Base-by-base conservation (phyloP, 805 yeast species). In the Metschnikowia lachancei region DNA sequence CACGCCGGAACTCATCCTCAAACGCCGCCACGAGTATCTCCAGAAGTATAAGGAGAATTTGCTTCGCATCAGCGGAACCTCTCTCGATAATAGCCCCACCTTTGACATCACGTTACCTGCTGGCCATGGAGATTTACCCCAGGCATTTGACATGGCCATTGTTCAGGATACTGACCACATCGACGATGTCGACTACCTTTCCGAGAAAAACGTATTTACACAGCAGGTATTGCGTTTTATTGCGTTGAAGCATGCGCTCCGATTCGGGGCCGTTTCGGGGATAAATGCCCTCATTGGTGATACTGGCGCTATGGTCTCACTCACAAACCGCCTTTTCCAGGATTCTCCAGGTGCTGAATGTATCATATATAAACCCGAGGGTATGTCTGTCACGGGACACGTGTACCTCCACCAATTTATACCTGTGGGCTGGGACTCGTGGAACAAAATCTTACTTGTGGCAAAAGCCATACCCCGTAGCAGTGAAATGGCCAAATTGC, bases 351-450 rank as follows among this genome's bases (percentile, higher is more conserved):
- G 37, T 8, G 39, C 46, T 13, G 52, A 42, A 5, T 36, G 22
- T 16, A 16, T 37, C 39, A 36, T 46, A 9, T 49, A 43, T 39
- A 48, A 46, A 6, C 34, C 41, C 20, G 44, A 20, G 2, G 54
- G 49, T 14, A 20, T 20, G 5, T 32, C 51, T 11, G 11, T 36
- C n/a, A 30, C 33, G 10, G 49, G 43, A 3, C 41, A 43, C 7
- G 37, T 46, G 7, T 16, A 33, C 3, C 30, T 57, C 7, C 55
- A 63, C 24, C 55, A 70, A 26, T 51, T 62, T 17, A 67, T 82
- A 2, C 83, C 84, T 0, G 46, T 49, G 6, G 81, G 77, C 0
- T 66, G 74, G 65, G 89, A 83, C 51, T 63, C 82, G 3, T 67
- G 75, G 69, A 69, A 69, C 17, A 75, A 80, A 53, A 81, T 83